These are phyloP conservation scores for Candida ponderosae DNA, from an alignment of 805 yeast species.

Conservation along the genomic window DNA sequence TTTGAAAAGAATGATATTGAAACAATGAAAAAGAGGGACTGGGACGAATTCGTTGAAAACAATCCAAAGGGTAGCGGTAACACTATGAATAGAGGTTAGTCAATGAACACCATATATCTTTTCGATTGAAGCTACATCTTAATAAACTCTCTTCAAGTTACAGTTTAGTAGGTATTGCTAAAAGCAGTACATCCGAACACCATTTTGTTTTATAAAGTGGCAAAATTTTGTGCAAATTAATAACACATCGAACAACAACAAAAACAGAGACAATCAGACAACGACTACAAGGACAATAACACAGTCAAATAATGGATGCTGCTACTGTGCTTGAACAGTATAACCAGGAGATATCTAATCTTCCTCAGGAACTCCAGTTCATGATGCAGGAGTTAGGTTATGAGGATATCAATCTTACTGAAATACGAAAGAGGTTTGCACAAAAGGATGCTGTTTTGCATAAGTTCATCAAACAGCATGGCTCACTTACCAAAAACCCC, in stretches of 20 bases:
- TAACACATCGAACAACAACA: background rate
- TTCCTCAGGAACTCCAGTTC: conserved; percentile 82
- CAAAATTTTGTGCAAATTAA: too few relatives aligned
- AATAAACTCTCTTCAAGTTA: too few relatives aligned
- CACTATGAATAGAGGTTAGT: conserved; percentile 57
- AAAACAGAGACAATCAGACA: background rate
- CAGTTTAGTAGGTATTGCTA: too few relatives aligned
- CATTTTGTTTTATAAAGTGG: too few relatives aligned
- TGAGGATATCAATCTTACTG: conserved; percentile 60
- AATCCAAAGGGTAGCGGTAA: conserved; percentile 89
- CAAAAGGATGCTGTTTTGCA: conserved; percentile 75
- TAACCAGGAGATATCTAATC: conserved; percentile 65
- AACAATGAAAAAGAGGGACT: conserved; percentile 70
- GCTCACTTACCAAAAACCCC: conserved; percentile 74
- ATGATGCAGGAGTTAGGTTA: conserved; percentile 69
- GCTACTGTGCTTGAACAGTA: conserved; percentile 75
- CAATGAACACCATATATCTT: background rate
- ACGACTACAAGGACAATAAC: conserved; percentile 59
- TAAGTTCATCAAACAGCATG: conserved; percentile 74
- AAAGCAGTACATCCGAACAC: too few relatives aligned
- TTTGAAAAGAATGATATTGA: conserved; percentile 49
- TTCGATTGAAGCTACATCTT: too few relatives aligned
- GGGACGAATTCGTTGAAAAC: conserved; percentile 92
- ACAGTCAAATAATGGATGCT: conserved; percentile 59
- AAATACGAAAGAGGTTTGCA: conserved; percentile 55